Base-by-base conservation (phyloP, 495 filamentous ascomycete species). In the Terfezia claveryi region DNA sequence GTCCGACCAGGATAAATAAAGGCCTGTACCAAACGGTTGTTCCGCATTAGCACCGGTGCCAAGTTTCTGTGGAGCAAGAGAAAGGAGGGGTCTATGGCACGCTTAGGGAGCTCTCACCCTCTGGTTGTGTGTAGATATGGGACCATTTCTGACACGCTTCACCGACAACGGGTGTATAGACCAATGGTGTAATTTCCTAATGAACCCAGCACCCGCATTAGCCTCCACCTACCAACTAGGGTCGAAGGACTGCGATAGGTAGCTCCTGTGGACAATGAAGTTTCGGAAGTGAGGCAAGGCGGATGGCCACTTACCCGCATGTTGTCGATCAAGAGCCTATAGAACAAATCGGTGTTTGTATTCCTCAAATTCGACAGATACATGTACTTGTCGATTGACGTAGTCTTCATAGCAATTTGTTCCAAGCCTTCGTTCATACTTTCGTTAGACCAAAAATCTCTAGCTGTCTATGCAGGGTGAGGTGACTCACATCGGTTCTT, bases 111-210 rank as follows among this genome's bases (percentile, higher is more conserved):
- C 41, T 46, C 71, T 64, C 62, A 78, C 79, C 91, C 73, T 98
- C 91, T 12, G 91, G 87, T 57, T 86, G 83, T 37, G 87, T 92
- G 74, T 91, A 98, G 61, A 96, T 81, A 59, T 92, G 85, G 37
- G 86, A 93, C 80, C 92, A 98, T 66, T 88, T 79, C 61, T 93
- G 70, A 71, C 91, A 98, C 36, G 92, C 91, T 66, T 98, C 89
- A 59, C 91, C 91, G 61, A 98, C 92, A 59, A 87, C 91, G 6
- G 91, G 91, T 16, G 91, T 98, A 71, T 98, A 98, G 62, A 98
- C 93, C 56, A 95, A 72, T 49, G 91, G 91, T 61, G 92, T 94
- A 60, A 95, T 70, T 64, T 83, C 80, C 73, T 83, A 69, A 32
- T 32, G 27, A 32, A 55, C 58, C 23, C 32, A 51, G 51, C 50